phyloP scores from a whole-genome alignment of 306 rosid species.

The Betula pendula region DNA sequence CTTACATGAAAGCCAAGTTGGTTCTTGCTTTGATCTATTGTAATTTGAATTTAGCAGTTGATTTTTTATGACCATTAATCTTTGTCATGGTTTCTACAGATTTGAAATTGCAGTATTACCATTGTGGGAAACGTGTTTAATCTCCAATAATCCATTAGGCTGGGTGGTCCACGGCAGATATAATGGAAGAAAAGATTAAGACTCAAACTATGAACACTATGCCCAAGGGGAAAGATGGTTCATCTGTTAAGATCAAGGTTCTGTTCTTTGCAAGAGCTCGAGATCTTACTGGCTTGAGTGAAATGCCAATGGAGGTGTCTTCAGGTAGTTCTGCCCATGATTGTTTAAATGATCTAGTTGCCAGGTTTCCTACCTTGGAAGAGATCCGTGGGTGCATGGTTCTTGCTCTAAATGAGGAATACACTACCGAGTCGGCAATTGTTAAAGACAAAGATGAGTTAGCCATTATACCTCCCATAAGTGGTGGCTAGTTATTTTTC shows the following conservation, averaged over 20 bases:
- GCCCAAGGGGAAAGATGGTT: conserved; percentile 13
- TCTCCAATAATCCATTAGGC: conserved; percentile 10
- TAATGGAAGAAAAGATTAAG: conserved; percentile 30
- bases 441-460: conserved; percentile 74
- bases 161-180: background rate
- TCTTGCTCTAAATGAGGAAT: conserved; percentile 85
- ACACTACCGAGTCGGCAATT: conserved; percentile 50
- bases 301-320: conserved; percentile 63
- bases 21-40: background rate
- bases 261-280: conserved; percentile 90
- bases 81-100: background rate
- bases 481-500: conserved; percentile 58
- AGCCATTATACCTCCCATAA: conserved; percentile 86
- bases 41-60: background rate
- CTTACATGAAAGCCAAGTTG: background rate
- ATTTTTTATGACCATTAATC: background rate
- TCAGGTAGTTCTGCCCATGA: conserved; percentile 69
- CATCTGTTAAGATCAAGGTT: conserved; percentile 59
- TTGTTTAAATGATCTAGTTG: conserved; percentile 63
- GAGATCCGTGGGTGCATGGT: conserved; percentile 76
- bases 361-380: conserved; percentile 64
- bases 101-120: conserved; percentile 4
- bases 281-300: conserved; percentile 67
- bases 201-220: conserved; percentile 19
- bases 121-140: conserved; percentile 1